Base-by-base conservation (phyloP, 2,329 filamentous ascomycete species). In the Westerdykella sp. region DNA sequence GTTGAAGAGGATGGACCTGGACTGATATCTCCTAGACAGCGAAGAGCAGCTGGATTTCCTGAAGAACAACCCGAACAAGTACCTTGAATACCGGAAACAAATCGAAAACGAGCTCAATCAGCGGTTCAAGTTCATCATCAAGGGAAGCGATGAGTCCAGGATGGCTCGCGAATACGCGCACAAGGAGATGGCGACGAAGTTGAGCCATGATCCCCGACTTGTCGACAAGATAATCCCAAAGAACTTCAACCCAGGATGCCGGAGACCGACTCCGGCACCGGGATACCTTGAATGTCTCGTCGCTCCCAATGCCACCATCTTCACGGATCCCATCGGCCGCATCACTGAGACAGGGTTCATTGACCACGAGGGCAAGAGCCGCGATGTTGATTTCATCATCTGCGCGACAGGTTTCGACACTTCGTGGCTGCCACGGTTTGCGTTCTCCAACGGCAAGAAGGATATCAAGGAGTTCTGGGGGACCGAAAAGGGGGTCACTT, bases 101-200 rank as follows among this genome's bases (percentile, higher is more conserved):
- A 67, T 74, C 42, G 72, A 75, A 45, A 68, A 69, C 45, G 71
- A 74, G 46, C 63, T 79, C 13, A 78, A 77, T 46, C 69, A 71
- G 37, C 66, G 73, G 5, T 79, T 78, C 65, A 73, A 73, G 37
- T 72, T 77, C 57, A 76, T 76, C 52, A 62, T 74, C 49, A 75
- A 73, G 52, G 71, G 70, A n/a, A 70, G 66, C 6, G 44, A 66
- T 40, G 72, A 73, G 59, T 71, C 72, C 1, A 57, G 60, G 40
- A 57, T 65, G 21, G 72, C 73, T 10, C 61, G 65, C 6, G 63
- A 68, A n/a, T 69, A 62, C 44, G 54, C 60, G 23, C 58, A 60
- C 41, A 49, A 58, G 4, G 64, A 70, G 40, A 74, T 73, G 71
- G 56, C 54, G 11, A 54, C 54, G 14, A 69, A 69, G 35, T 55